Evolutionary conservation across 116 monocot species (phyloP), one percentile per base, ranked within the genome.

Genomic region (Papilionanthe hybrid): DNA sequence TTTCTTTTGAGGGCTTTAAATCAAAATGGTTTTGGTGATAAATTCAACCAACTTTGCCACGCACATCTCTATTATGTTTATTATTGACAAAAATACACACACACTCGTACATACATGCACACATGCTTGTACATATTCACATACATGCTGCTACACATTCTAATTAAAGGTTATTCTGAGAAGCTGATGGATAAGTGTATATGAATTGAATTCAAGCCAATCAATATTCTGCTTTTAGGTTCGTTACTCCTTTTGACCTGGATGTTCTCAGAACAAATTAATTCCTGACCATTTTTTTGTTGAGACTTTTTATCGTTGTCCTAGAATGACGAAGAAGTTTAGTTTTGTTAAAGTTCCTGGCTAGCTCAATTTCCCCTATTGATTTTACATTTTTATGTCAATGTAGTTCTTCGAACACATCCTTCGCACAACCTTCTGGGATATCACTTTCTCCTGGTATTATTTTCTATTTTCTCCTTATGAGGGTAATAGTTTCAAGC

Each of bases 361-460:
- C 60, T 7, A 60, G 60, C 60, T 22, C 0, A 60, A 23, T 60
- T 60, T 11, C 60, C 5, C 5, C 6, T 60, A 29, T 13, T 32
- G 10, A 67, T 67, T 69, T 74, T 44, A 75, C 81, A 41, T 63
- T 20, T 58, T 7, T 53, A 67, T 79, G 9, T 80, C 79, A 22
- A 29, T 74, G 77, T 77, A 96, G 96, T 79, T 89, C 98, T 25
- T 81, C 83, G 78, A 91, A 29, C 69, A 98, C 98, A 68, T 98
- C 98, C 81, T 98, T 91, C 82, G 98, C 98, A 81, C 98, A 98
- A 83, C 98, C 98, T 80, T 98, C 98, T 78, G 98, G 98, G 50
- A 84, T 98, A 79, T 90, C 98, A 79, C 47, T 94, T 69, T 90
- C 95, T 82, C 76, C 88, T 76, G 93, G 98, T 93, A 94, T 80